Evolutionary conservation across 2,329 filamentous ascomycete genomes (phyloP).

Genomic region (Colletotrichum eremochloae): DNA sequence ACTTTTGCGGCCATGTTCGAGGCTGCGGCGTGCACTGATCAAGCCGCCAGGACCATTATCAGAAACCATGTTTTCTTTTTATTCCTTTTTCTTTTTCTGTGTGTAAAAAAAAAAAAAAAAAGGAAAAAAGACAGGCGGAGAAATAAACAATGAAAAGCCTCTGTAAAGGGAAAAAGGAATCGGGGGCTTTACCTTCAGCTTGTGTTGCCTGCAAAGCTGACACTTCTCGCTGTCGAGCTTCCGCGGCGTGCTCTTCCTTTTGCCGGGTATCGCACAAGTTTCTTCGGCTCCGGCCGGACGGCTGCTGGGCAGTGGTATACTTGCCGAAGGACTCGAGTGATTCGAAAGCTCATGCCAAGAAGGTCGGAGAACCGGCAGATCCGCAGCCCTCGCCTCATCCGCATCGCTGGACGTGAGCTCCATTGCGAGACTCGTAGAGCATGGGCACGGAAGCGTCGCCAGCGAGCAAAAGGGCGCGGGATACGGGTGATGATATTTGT

Average conservation of each 20-base stretch:
- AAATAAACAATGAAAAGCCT: rapidly evolving
- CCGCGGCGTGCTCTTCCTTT: background rate
- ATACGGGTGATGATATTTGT: background rate
- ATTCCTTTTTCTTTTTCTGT: too few species aligned
- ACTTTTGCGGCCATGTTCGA: constrained; percentile 9
- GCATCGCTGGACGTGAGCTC: background rate
- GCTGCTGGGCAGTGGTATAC: too few species aligned
- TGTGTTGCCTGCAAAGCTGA: constrained; percentile 16
- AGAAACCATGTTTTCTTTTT: background rate
- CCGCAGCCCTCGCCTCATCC: background rate
- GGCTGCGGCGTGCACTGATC: constrained; percentile 3
- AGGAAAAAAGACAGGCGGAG: too few species aligned
- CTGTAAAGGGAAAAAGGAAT: background rate
- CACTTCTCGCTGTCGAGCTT: constrained; percentile 14
- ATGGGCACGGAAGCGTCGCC: too few species aligned
- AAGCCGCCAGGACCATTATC: background rate
- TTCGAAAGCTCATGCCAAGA: rapidly evolving
- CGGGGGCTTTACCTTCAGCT: background rate
- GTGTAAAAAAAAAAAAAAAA: too few species aligned
- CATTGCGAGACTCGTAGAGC: background rate
- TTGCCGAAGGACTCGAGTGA: too few species aligned
- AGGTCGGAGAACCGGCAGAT: background rate
- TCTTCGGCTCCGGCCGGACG: background rate
- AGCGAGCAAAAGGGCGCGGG: background rate
- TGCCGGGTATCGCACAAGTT: background rate